A percentile compares a stretch with the other conserved stretches of the same genome.
These are phyloP conservation scores for Dysphania ambrosioides DNA, from an alignment of 148 eudicot species.

Conservation along the genomic window DNA sequence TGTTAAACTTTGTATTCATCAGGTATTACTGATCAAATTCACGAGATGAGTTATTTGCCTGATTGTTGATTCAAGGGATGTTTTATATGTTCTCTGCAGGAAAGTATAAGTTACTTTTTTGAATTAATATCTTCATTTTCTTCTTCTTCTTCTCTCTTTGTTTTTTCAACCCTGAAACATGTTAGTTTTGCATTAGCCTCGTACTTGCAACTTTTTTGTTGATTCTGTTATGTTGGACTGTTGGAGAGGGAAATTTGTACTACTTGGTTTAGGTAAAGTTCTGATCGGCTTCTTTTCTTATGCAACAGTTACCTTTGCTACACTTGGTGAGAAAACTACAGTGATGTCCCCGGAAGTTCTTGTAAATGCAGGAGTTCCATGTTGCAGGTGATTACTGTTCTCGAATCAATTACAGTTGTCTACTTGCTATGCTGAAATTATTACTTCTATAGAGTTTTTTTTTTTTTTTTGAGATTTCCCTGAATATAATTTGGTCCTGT, in stretches of 20 bases:
- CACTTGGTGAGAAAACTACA: slow-evolving; percentile 92
- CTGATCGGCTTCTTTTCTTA: slow-evolving; percentile 13
- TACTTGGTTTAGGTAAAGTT: neutral
- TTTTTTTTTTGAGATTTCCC: neutral
- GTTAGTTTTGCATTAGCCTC: neutral
- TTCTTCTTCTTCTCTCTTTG: no score
- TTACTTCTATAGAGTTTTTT: neutral
- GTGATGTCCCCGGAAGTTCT: slow-evolving; percentile 99
- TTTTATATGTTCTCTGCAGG: neutral
- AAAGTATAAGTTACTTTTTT: neutral
- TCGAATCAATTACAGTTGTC: neutral
- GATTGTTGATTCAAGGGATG: slow-evolving; percentile 1
- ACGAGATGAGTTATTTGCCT: neutral
- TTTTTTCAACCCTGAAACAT: no score
- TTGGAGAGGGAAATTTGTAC: neutral
- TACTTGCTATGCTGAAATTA: neutral
- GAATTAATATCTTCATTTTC: no score
- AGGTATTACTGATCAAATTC: neutral
- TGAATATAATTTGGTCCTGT: slow-evolving; percentile 13
- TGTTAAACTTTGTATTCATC: neutral
- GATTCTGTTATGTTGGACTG: neutral
- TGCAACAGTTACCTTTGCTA: slow-evolving; percentile 76
- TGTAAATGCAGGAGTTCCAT: slow-evolving; percentile 78
- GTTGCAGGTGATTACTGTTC: slow-evolving; percentile 75
- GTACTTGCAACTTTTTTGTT: neutral